These are phyloP conservation scores for Luvunga scandens DNA, from an alignment of 345 rosid species.

Conservation along the genomic window DNA sequence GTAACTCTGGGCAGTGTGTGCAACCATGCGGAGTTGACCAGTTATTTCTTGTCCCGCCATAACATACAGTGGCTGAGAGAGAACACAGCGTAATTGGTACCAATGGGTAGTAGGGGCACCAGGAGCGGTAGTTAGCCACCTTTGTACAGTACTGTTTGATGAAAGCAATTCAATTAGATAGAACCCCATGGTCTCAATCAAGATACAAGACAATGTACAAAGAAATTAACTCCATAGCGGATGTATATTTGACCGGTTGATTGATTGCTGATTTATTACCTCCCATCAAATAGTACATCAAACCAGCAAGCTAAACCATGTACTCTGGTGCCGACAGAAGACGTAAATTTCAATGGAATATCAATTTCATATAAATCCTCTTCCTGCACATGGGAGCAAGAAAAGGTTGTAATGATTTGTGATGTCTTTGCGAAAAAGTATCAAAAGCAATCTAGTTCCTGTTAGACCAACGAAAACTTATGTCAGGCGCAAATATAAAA, in stretches of 20 bases:
- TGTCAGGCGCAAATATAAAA: too few relatives aligned
- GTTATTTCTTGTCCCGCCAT: conserved; percentile 97
- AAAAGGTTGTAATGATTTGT: neutral
- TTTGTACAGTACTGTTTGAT: conserved; percentile 69
- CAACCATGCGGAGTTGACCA: conserved; percentile 80
- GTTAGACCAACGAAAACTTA: too few relatives aligned
- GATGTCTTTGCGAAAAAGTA: too few relatives aligned
- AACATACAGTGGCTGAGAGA: conserved; percentile 86
- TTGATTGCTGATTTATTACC: conserved; percentile 36
- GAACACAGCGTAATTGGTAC: conserved; percentile 97
- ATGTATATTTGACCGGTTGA: neutral
- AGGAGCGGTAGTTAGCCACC: conserved; percentile 98
- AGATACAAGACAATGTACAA: neutral
- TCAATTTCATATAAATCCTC: conserved; percentile 87
- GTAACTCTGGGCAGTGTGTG: conserved; percentile 94
- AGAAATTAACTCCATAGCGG: neutral
- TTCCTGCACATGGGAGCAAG: conserved; percentile 52
- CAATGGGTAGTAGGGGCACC: conserved; percentile 82
- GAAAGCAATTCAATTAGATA: neutral
- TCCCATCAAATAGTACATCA: conserved; percentile 89
- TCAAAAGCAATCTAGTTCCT: conserved; percentile 4
- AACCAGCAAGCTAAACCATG: conserved; percentile 99
- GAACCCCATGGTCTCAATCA: neutral
- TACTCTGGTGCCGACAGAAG: conserved; percentile 82
- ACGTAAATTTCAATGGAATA: conserved; percentile 77